Conservation (phyloP, 2,329 filamentous ascomycete genomes). For the Hypocrella siamensis region DNA sequence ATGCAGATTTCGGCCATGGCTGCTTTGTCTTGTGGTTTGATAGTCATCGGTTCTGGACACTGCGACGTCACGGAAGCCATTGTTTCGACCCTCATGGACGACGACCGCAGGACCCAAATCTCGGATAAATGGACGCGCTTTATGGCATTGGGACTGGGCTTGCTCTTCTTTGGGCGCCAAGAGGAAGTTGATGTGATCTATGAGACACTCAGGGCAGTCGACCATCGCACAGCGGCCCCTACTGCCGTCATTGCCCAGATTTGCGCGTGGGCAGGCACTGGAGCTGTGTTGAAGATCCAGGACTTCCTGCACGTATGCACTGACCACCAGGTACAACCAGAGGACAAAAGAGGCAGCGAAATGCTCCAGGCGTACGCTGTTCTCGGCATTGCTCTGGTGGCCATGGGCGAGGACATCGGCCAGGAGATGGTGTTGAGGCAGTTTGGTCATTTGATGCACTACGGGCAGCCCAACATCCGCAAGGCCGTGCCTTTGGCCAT, state of each 20-base stretch:
- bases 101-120: conserved; percentile 76
- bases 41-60: conserved; percentile 86
- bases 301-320: conserved; percentile 97
- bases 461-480: conserved; percentile 92
- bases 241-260: conserved; percentile 89
- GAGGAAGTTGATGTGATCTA: conserved; percentile 98
- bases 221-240: conserved; percentile 94
- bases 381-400: conserved; percentile 80
- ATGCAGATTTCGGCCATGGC: conserved; percentile 98
- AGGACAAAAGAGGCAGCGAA: conserved; percentile 91
- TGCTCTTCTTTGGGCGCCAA: conserved; percentile 91
- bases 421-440: conserved; percentile 98
- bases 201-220: conserved; percentile 90
- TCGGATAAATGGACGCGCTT: conserved; percentile 99
- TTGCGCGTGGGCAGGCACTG: conserved; percentile 95
- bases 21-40: conserved; percentile 73
- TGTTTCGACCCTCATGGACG: conserved; percentile 82
- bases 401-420: conserved; percentile 96
- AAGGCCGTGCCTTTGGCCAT: conserved; percentile 92
- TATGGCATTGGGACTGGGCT: conserved; percentile 80
- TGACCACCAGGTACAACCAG: conserved; percentile 86
- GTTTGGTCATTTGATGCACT: conserved; percentile 98
- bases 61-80: conserved; percentile 85
- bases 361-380: conserved; percentile 93
- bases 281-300: conserved; percentile 92